Base-by-base conservation (phyloP, 768 basidiomycete genomes). In the Lactarius sanguifluus region DNA sequence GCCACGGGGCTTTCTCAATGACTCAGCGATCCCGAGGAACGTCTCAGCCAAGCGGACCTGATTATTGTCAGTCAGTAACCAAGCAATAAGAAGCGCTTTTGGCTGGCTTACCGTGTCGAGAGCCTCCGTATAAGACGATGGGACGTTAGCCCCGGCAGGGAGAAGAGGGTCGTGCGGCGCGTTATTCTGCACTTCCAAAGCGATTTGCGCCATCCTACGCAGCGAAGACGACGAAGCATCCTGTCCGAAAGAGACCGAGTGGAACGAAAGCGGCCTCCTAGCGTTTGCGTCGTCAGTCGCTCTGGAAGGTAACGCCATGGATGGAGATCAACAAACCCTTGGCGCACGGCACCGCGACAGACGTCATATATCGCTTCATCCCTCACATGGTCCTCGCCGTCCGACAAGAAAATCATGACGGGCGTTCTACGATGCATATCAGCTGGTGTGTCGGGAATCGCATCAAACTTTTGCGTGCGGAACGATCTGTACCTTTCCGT, bases 201-300 rank as follows among this genome's bases (percentile, higher is more conserved):
- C 85, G 30, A 86, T 79, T 6, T 81, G 74, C 1, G 80, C 78
- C 86, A 87, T 87, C 23, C 80, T 76, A 38, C 79, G 78, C 23
- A 88, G 73, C 13, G 70, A 66, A 5, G 61, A 54, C 55, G 71
- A 72, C 68, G 72, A 7, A 57, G 72, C 50, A n/a, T 76, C 71
- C 0, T 76, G 76, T 7, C 86, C 86, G 47, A 88, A 87, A 0
- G 84, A 80, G 23, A 88, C 83, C 0, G 85, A 73, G 54, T 87
- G 86, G 72, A 88, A 83, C 0, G 86, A 85, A 5, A 85, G 75
- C 1, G 85, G 74, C 76, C 83, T 83, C n/a, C 86, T 87, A 56
- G 5, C 15, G 5, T 54, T 45, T n/a, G 3, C 4, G 1, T 23
- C 16, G 41, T 67, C 5, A 59, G 43, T 58, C 1, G 16, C 45